Evolutionary conservation across 2,329 filamentous ascomycete genomes (phyloP).

Genomic region (Talaromyces sp.): DNA sequence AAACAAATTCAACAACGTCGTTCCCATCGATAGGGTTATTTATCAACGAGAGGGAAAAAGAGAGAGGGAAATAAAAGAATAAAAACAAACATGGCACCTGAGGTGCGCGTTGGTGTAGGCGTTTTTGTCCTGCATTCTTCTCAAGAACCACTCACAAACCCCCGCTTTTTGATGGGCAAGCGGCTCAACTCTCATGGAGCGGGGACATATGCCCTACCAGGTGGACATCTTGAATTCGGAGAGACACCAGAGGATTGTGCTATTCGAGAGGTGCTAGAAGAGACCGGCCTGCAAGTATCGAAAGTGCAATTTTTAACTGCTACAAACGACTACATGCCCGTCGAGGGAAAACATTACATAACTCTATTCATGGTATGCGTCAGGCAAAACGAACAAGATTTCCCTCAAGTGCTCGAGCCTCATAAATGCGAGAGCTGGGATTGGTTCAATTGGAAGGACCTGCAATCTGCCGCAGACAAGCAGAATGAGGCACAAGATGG

Average conservation of each 20-base stretch:
- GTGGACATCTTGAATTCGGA: conserved; percentile 68
- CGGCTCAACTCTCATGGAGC: conserved; percentile 13
- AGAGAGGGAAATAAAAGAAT: not conserved
- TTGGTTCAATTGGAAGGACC: conserved; percentile 48
- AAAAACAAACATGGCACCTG: conserved; percentile 16
- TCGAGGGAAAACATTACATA: conserved; percentile 64
- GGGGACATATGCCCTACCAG: conserved; percentile 64
- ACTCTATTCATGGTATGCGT: conserved; percentile 62
- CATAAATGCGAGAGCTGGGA: conserved; percentile 54
- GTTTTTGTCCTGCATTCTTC: conserved; percentile 41
- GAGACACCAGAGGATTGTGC: conserved; percentile 61
- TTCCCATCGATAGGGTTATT: too few species aligned
- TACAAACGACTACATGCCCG: conserved; percentile 62
- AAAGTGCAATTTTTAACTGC: conserved; percentile 52
- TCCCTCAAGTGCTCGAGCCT: conserved; percentile 53
- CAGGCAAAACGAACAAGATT: conserved; percentile 43
- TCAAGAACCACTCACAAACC: conserved; percentile 38
- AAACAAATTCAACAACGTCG: too few species aligned
- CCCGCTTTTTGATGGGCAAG: conserved; percentile 15
- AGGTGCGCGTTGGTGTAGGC: conserved; percentile 43
- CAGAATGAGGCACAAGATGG: conserved; percentile 28
- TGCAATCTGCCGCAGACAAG: conserved; percentile 35
- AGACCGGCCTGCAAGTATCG: conserved; percentile 59
- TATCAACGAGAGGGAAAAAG: not conserved
- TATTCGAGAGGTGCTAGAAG: conserved; percentile 62